phyloP scores from a whole-genome alignment of 805 yeast species.

The Suhomyces xylopsoci region DNA sequence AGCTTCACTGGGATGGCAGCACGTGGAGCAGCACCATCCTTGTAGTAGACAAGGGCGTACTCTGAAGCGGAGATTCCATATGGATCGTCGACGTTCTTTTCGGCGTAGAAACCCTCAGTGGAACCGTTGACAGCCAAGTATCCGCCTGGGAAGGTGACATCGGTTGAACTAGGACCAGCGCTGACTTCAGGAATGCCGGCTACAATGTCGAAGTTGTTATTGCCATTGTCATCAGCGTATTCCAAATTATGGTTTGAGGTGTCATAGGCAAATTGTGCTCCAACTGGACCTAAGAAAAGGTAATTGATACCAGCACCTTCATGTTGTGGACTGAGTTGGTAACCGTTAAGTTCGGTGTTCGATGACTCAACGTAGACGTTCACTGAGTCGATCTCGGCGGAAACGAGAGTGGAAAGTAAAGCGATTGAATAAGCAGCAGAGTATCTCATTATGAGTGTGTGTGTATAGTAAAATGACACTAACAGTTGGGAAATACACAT shows the following conservation, averaged over 20 bases:
- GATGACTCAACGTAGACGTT: background rate
- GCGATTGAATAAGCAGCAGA: constrained; percentile 4
- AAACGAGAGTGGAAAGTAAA: constrained; percentile 3
- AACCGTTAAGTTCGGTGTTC: constrained; percentile 1
- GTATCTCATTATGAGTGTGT: constrained; percentile 3
- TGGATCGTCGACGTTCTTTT: constrained; percentile 44
- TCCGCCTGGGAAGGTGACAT: constrained; percentile 16
- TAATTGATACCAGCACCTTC: constrained; percentile 48
- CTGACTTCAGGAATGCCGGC: constrained; percentile 8
- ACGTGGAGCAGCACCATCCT: constrained; percentile 26
- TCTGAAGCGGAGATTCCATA: constrained; percentile 30
- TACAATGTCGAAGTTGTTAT: background rate
- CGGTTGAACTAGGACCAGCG: constrained; percentile 5
- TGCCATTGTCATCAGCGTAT: background rate
- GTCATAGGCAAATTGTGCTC: constrained; percentile 18
- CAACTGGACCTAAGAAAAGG: constrained; percentile 26
- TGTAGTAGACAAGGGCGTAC: constrained; percentile 18
- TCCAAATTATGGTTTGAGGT: constrained; percentile 1
- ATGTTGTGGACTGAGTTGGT: constrained; percentile 22
- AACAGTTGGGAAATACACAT: background rate
- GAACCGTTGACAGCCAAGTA: constrained; percentile 28
- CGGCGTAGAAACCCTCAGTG: constrained; percentile 33
- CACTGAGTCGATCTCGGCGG: constrained; percentile 2
- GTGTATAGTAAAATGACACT: background rate
- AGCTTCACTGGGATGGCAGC: constrained; percentile 16